Evolutionary conservation across 306 rosid species (phyloP), one percentile per base, ranked within the genome.

Genomic region (Cucurbita argyrosperma): DNA sequence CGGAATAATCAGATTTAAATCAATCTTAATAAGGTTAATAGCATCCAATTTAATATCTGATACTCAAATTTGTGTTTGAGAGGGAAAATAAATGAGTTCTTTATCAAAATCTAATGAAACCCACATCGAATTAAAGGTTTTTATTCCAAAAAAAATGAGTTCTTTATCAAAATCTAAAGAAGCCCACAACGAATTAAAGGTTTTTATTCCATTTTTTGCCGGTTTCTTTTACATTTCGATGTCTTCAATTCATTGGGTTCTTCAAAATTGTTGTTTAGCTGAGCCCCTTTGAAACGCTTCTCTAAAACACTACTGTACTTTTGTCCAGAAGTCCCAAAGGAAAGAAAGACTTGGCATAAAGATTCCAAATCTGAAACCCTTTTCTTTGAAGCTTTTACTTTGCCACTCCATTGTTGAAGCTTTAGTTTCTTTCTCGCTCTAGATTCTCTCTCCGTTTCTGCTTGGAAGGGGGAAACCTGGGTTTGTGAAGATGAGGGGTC

Each of bases 401-500:
- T 30, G 35, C 35, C 35, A 30, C 35, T 30, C 35, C 35, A 30
- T 30, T 30, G 35, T 30, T 30, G 35, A 30, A 30, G 35, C 35
- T 30, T 50, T 50, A 14, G 69, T 49, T 37, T 15, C 35, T 47
- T 21, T 82, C 66, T 47, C 61, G 50, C 14, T 14, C 61, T 65
- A 47, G 7, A 72, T 61, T 72, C 69, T 75, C 52, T 61, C 74
- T 70, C 50, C 53, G 26, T 69, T 78, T 59, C 70, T 61, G 82
- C 45, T 42, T 76, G 72, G 18, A 35, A 59, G 53, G 12, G 43
- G 14, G 35, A 30, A 70, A 35, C n/a, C 59, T 43, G 50, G 19
- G 72, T 37, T 67, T 11, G 43, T 51, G 49, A 76, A 78, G 82
- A 82, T 93, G 98, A 86, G 96, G 83, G 96, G 98, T 85, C 89